These are phyloP conservation scores for Xylaria venustula DNA, from an alignment of 495 filamentous ascomycete species.

Conservation along the genomic window DNA sequence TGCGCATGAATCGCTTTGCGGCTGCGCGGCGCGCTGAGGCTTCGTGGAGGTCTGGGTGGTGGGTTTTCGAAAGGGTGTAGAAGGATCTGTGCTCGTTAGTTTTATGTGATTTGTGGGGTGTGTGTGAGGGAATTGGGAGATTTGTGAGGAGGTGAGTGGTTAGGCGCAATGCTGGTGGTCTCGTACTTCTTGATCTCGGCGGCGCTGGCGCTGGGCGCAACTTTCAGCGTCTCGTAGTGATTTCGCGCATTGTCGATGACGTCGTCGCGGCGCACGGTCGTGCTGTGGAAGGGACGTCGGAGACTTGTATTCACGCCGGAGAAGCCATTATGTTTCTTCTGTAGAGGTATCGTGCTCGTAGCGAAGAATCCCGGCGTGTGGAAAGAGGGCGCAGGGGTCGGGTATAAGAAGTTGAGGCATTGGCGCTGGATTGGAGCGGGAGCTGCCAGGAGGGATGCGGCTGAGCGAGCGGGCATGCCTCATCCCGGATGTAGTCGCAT, in stretches of 20 bases:
- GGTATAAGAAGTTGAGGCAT: conserved; percentile 4
- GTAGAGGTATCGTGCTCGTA: neutral
- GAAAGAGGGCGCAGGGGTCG: neutral
- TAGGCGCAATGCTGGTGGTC: neutral
- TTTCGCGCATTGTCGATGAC: conserved; percentile 39
- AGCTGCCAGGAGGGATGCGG: conserved; percentile 23
- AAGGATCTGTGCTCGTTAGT: conserved; percentile 54
- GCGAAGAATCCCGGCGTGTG: conserved; percentile 4
- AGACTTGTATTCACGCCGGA: neutral
- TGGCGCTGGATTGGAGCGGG: conserved; percentile 17
- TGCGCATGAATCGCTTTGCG: conserved; percentile 73
- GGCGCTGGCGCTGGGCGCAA: conserved; percentile 64
- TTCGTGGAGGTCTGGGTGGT: conserved; percentile 93
- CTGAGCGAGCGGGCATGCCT: conserved; percentile 52
- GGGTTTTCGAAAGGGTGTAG: conserved; percentile 84
- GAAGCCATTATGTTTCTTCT: conserved; percentile 1
- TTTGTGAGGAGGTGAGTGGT: neutral
- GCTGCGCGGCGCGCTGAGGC: conserved; percentile 60
- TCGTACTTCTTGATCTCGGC: conserved; percentile 81
- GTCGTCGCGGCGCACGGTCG: conserved; percentile 29
- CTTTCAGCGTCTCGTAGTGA: conserved; percentile 81
- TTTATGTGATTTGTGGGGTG: neutral
- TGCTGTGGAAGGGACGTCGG: conserved; percentile 42
- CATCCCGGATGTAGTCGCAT: conserved; percentile 37
- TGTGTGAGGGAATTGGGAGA: neutral